These are phyloP conservation scores for Penicillium bialowiezense DNA, from an alignment of 495 filamentous ascomycete genomes.

Conservation along the genomic window DNA sequence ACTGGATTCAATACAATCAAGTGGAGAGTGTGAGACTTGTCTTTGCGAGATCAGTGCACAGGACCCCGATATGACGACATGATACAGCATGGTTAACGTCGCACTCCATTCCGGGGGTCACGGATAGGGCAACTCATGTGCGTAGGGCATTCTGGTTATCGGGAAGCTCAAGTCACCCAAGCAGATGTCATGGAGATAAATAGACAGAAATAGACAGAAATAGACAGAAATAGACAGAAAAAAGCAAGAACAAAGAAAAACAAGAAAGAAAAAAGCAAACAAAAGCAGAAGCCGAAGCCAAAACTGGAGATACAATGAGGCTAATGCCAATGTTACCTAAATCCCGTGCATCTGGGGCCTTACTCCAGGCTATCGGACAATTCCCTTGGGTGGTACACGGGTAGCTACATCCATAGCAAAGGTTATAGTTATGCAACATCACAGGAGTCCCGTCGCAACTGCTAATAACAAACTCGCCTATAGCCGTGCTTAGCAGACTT, in stretches of 20 bases:
- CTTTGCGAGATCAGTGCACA: constrained; percentile 5
- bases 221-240: neutral
- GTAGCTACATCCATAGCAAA: constrained; percentile 5
- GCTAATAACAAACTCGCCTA: too few relatives aligned
- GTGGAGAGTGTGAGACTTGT: neutral
- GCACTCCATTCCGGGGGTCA: constrained; percentile 9
- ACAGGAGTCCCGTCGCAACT: too few relatives aligned
- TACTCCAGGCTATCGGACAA: constrained; percentile 4
- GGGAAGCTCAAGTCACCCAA: neutral
- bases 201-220: neutral
- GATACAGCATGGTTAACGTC: constrained; percentile 5
- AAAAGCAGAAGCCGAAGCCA: neutral
- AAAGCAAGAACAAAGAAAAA: constrained; percentile 1
- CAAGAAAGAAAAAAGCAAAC: neutral
- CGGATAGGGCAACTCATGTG: constrained; percentile 7
- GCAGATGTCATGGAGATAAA: neutral
- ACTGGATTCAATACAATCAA: neutral
- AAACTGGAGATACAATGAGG: constrained; percentile 3
- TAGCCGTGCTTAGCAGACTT: neutral
- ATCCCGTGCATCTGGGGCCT: neutral
- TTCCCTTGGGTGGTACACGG: constrained; percentile 6
- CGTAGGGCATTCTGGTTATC: constrained; percentile 17
- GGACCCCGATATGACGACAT: constrained; percentile 21
- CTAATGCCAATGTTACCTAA: constrained; percentile 8
- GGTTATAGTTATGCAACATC: constrained; percentile 10